These are phyloP conservation scores for Amphirosellinia nigrospora DNA, from an alignment of 495 filamentous ascomycete genomes.

Conservation along the genomic window DNA sequence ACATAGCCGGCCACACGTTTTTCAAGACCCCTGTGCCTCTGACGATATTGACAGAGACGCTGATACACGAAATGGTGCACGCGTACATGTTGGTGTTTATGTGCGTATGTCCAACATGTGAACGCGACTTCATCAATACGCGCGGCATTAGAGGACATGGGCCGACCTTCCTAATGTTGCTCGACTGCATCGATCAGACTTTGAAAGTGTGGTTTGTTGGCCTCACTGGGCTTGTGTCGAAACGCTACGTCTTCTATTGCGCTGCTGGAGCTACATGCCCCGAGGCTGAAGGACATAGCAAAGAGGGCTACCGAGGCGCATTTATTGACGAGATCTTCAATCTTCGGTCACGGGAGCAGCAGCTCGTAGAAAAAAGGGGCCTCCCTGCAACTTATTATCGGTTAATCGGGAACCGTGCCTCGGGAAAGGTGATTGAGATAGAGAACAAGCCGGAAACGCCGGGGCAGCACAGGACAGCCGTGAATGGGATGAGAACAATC, in stretches of 20 bases:
- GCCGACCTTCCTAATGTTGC: not conserved
- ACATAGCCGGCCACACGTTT: not conserved
- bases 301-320: not conserved
- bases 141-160: not conserved
- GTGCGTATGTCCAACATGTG: not conserved
- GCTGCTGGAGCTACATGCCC: not conserved
- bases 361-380: not conserved
- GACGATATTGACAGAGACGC: not conserved
- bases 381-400: too few relatives aligned
- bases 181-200: constrained; percentile 14
- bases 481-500: not conserved
- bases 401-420: not conserved
- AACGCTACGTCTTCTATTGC: not conserved
- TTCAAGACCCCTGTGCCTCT: not conserved
- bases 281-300: not conserved
- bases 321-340: not conserved
- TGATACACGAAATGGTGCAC: constrained; percentile 19
- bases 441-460: not conserved
- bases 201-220: not conserved
- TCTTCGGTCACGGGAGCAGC: not conserved
- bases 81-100: not conserved
- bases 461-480: too few relatives aligned
- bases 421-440: too few relatives aligned
- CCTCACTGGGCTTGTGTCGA: not conserved
- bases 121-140: not conserved